Base-by-base conservation (phyloP, 192 early-diverging fungal genomes). In the Diversispora eburnea region DNA sequence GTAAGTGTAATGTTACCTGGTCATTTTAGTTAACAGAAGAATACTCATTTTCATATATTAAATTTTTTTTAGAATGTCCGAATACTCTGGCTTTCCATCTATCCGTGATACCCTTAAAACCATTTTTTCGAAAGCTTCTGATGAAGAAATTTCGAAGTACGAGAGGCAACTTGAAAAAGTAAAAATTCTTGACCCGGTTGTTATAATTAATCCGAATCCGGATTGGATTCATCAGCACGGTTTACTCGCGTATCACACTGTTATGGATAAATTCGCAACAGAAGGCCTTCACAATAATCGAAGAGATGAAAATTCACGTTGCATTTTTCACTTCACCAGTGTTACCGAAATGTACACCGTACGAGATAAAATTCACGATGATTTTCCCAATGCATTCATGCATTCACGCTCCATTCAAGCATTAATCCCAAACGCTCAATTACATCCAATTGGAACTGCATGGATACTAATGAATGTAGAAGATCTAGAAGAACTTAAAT, bases 231-330 rank as follows among this genome's bases (percentile, higher is more conserved):
- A 56, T 39, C 67, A 69, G 33, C 1, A 69, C 19, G 33, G 49
- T 6, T 22, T 5, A 51, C 49, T 1, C n/a, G n/a, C 9, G 67
- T 69, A 55, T 55, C 9, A 69, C 5, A 15, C 46, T 8, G 22
- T 69, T 17, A 70, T 70, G 67, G 46, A 69, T 39, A 10, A 5
- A 20, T 69, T 69, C 8, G 67, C 67, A 55, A 69, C 67, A 8
- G 67, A 69, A 17, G 43, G 51, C 22, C 67, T 54, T 7, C 67
- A 54, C 4, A 49, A 20, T 33, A 22, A 3, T 3, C 66, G 66
- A 7, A 48, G 66, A 20, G 66, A 68, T 68, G 66, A 68, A 25
- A 52, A 68, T 54, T 68, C 66, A 25, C 15, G 49, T 12, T 17
- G 19, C 3, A 51, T 68, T 33, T 68, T 68, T 39, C 51, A 68